Base-by-base conservation (phyloP, 345 rosid genomes). In the Gossypioides kirkii region DNA sequence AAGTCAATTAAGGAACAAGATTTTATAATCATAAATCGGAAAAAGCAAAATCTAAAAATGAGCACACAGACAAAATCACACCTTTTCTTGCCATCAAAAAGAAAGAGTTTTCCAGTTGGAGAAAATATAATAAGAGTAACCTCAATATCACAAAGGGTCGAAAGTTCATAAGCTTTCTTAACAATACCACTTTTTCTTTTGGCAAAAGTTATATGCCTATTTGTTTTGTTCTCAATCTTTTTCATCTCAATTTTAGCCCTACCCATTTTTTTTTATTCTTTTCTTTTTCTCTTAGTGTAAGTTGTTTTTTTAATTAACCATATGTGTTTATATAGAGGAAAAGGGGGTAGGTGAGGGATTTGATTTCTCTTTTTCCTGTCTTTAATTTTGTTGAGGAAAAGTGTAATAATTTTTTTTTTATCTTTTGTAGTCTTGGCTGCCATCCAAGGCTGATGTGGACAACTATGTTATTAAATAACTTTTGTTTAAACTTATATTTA, bases 121-220 rank as follows among this genome's bases (percentile, higher is more conserved):
- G 79, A 75, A 23, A 78, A 81, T 6, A 78, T 18, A 41, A 78
- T 11, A 3, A 81, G 73, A 75, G 71, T 70, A 55, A 81, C 17
- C 9, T 75, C 77, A 36, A 72, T 46, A 62, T 81, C 79, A 69
- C 84, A 81, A 6, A 81, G 59, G 13, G 74, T 69, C 9, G 77
- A 78, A 49, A 81, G 77, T 52, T 78, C 81, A 73, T 78, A 72
- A 61, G 84, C 81, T 81, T 81, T 81, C 70, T 81, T 81, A 42
- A 75, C 22, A 63, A 81, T 69, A 45, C 84, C 81, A 62, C 52
- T 62, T 75, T 81, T 81, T 43, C 81, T 81, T 49, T 75, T 75
- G 70, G 81, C 59, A 52, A 75, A 81, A 12, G 73, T 72, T 22
- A 81, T 75, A 42, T 72, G 77, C 53, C 79, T 78, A 16, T 69